A percentile compares a stretch with the other conserved stretches of the same genome.
phyloP scores from a whole-genome alignment of 2,329 filamentous ascomycete genomes.

The Didymella glomerata region DNA sequence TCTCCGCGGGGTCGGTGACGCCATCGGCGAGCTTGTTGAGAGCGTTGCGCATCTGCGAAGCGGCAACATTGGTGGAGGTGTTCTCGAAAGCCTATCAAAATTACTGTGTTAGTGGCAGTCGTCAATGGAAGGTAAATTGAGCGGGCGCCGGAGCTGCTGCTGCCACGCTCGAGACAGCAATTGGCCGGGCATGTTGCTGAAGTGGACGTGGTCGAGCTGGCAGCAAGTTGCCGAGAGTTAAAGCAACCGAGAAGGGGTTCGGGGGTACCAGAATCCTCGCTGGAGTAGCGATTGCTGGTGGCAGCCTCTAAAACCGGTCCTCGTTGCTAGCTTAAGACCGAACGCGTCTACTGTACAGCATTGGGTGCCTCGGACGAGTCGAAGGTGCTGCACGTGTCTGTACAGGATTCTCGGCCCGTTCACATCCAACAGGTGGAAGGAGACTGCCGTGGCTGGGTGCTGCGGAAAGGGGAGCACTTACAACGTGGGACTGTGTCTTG shows the following conservation, averaged over 20 bases:
- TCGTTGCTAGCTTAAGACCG: neutral
- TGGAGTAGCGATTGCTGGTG: neutral
- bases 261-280: neutral
- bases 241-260: neutral
- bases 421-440: neutral
- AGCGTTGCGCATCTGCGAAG: slow-evolving; percentile 98
- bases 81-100: slow-evolving; percentile 90
- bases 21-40: slow-evolving; percentile 92
- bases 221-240: neutral
- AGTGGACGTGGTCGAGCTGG: neutral
- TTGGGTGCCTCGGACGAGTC: neutral
- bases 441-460: neutral
- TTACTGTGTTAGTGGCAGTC: slow-evolving; percentile 16
- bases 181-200: neutral
- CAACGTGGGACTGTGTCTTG: slow-evolving; percentile 87
- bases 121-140: neutral
- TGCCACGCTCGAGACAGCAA: neutral
- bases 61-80: slow-evolving; percentile 96
- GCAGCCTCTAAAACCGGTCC: neutral
- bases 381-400: neutral
- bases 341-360: neutral
- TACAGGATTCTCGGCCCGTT: neutral
- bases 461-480: slow-evolving; percentile 59
- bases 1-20: slow-evolving; percentile 77
- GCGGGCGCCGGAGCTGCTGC: neutral